phyloP scores from a whole-genome alignment of 2,329 filamentous ascomycete species.

The Rosellinia necatrix region DNA sequence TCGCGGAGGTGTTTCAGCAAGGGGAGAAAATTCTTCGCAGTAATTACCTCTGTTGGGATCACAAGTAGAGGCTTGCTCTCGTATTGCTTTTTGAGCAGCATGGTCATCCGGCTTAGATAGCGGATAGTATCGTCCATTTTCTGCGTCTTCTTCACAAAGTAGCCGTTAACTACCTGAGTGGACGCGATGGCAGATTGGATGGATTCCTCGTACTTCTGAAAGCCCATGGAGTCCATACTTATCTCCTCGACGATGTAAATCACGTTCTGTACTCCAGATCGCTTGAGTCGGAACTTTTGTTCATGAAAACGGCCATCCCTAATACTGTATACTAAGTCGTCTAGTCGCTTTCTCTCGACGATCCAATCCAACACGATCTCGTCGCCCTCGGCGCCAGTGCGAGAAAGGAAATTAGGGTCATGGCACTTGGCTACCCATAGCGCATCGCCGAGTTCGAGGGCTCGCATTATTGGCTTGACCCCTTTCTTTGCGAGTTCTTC shows the following conservation, averaged over 20 bases:
- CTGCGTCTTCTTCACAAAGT: slow-evolving; percentile 76
- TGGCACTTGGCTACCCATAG: slow-evolving; percentile 79
- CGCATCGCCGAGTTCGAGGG: slow-evolving; percentile 74
- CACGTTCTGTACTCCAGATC: slow-evolving; percentile 75
- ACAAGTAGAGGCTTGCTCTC: slow-evolving; percentile 61
- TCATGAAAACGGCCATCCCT: slow-evolving; percentile 83
- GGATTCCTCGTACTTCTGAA: slow-evolving; percentile 65
- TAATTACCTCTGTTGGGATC: slow-evolving; percentile 68
- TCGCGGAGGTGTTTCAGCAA: slow-evolving; percentile 63
- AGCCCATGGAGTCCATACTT: slow-evolving; percentile 58
- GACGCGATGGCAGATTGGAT: slow-evolving; percentile 75
- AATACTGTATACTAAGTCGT: slow-evolving; percentile 79
- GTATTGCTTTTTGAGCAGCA: slow-evolving; percentile 68
- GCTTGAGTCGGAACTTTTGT: slow-evolving; percentile 78
- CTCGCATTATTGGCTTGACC: slow-evolving; percentile 67
- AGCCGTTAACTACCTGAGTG: slow-evolving; percentile 78
- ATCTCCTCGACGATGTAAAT: slow-evolving; percentile 81
- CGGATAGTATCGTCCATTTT: slow-evolving; percentile 79
- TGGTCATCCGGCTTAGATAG: slow-evolving; percentile 75
- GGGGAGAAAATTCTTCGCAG: slow-evolving; percentile 68
- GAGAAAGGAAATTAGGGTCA: slow-evolving; percentile 59
- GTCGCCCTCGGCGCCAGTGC: slow-evolving; percentile 64
- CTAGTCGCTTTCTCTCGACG: slow-evolving; percentile 78
- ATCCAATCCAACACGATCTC: slow-evolving; percentile 82
- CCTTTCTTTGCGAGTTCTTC: slow-evolving; percentile 71